Base-by-base conservation (phyloP, 23 red algal genomes). In the Gracilaria vermiculophylla region DNA sequence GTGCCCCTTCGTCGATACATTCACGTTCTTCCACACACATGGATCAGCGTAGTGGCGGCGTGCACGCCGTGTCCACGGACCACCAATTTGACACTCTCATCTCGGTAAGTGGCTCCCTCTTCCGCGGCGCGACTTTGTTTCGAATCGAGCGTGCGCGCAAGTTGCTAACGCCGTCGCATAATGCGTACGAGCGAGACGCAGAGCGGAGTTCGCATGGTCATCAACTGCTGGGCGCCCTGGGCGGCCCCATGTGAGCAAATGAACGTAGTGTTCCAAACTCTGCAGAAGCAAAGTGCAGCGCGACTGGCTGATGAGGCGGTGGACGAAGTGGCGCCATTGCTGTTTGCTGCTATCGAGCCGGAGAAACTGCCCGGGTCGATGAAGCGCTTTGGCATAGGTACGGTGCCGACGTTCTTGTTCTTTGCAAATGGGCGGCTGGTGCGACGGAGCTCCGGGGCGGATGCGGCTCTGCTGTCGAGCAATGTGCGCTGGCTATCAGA, bases 211-310 rank as follows among this genome's bases (percentile, higher is more conserved):
- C 64, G 64, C 13, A 39, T 70, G 14, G 64, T 41, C 34, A 6
- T 70, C 1, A 70, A 70, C 40, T 91, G 74, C 45, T 69, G 51
- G 56, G 87, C 89, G 47, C 67, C 76, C 66, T 92, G 89, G 89
- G 89, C 89, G 7, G 77, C 64, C 8, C 89, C 89, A 17, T 82
- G 89, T 44, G 36, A 20, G 0, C 89, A 92, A 29, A 92, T 92
- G 89, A 81, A 92, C 61, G 40, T 9, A 17, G 89, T 92, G 56
- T 92, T 92, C 40, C 29, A 49, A 29, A 77, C 58, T 5, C 44
- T 92, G 43, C 20, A 80, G 11, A 13, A 11, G 28, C n/a, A 73
- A 19, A 39, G 20, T n/a, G 16, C 13, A 9, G 42, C 33, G 37
- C 35, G 37, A 7, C 5, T 37, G 9, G 75, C 34, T 1, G 28